Conservation (phyloP, 1,284 basidiomycete genomes). For the Coniophora puteana region DNA sequence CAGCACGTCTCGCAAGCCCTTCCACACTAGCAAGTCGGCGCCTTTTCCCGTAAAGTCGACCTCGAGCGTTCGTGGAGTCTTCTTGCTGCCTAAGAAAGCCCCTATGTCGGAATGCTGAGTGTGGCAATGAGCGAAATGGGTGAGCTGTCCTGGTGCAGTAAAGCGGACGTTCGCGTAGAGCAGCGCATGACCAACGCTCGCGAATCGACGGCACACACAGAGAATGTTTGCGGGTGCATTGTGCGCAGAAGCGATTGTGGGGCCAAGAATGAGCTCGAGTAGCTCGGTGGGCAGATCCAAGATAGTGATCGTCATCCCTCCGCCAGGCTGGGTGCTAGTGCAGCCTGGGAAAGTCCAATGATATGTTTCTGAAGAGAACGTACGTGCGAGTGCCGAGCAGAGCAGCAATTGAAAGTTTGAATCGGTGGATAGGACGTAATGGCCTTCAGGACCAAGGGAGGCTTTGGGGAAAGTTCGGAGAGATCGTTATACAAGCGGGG, state of each 20-base stretch:
- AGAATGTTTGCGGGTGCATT: conserved; percentile 15
- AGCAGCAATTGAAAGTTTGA: too few species aligned
- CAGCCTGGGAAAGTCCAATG: too few species aligned
- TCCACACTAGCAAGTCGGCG: conserved; percentile 5
- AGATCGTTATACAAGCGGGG: too few species aligned
- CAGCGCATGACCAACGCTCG: conserved; percentile 10
- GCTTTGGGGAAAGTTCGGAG: too few species aligned
- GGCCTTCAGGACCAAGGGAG: too few species aligned
- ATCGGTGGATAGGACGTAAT: too few species aligned
- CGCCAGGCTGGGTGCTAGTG: too few species aligned
- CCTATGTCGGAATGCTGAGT: conserved; percentile 7
- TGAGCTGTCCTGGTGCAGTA: conserved; percentile 11
- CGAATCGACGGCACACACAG: conserved; percentile 14
- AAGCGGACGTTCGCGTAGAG: conserved; percentile 30
- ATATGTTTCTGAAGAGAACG: too few species aligned
- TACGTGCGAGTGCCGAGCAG: too few species aligned
- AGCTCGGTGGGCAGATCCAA: conserved; percentile 23
- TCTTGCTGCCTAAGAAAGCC: too few species aligned
- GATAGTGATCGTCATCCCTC: too few species aligned
- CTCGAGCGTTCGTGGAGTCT: conserved; percentile 11
- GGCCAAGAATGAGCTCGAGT: conserved; percentile 11
- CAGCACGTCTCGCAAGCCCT: conserved; percentile 8
- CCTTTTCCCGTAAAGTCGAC: conserved; percentile 15
- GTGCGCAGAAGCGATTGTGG: conserved; percentile 14
- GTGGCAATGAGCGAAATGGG: conserved; percentile 18